Conservation (phyloP, 805 yeast genomes). For the Pichia insulana region DNA sequence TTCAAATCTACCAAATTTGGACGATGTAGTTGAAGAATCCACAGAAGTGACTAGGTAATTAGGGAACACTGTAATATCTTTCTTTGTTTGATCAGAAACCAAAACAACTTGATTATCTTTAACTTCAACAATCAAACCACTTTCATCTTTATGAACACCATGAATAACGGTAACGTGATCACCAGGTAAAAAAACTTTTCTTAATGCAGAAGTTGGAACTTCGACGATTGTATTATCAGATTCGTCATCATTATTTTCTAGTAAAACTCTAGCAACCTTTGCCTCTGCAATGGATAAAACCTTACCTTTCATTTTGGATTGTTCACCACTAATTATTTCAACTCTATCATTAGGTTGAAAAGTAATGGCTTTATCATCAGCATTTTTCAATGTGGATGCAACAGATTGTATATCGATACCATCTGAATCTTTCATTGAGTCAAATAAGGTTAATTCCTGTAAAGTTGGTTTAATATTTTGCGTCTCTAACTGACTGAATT, state of each 20-base stretch:
- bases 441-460: constrained; percentile 80
- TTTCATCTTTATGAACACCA: constrained; percentile 88
- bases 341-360: constrained; percentile 95
- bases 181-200: constrained; percentile 84
- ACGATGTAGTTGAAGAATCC: constrained; percentile 66
- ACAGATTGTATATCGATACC: constrained; percentile 83
- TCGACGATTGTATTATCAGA: constrained; percentile 54
- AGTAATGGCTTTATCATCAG: constrained; percentile 42
- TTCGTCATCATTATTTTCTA: constrained; percentile 46
- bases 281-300: constrained; percentile 58
- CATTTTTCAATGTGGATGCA: constrained; percentile 73
- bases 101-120: constrained; percentile 81
- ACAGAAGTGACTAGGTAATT: constrained; percentile 85
- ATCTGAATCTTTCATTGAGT: constrained; percentile 40
- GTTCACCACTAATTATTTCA: constrained; percentile 89
- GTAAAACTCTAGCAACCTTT: constrained; percentile 42
- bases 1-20: constrained; percentile 68
- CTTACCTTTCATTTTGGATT: constrained; percentile 77
- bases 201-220: constrained; percentile 69
- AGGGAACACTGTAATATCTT: constrained; percentile 88
- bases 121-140: constrained; percentile 84
- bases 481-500: constrained; percentile 71
- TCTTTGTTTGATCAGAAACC: constrained; percentile 79
- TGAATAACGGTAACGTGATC: constrained; percentile 89
- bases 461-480: constrained; percentile 75